Evolutionary conservation across 345 rosid genomes (phyloP), one percentile per base, ranked within the genome.

Genomic region (Abelmoschus esculentus): DNA sequence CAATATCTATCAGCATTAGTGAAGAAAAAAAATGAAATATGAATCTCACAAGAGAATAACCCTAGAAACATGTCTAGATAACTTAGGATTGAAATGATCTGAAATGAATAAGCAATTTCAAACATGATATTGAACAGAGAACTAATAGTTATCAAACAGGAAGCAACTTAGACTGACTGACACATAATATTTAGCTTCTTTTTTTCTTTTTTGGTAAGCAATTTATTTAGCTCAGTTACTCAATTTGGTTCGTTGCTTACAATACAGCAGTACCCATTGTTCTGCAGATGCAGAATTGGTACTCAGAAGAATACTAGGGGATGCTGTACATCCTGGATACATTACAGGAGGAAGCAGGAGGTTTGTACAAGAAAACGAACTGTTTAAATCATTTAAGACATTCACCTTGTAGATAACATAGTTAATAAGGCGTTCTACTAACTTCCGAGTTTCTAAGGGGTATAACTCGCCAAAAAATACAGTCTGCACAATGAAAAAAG

Each of bases 351-450:
- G 60, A 26, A 26, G 7, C 15, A 46, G 7, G 38, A 47, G 40
- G 38, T 46, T 66, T 66, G 40, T 28, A 47, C 56, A 47, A 46
- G 57, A 56, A 66, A 47, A 14, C 22, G 28, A 31, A 47, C 56
- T 15, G 13, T 57, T 7, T 70, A 31, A n/a, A 57, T 28, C n/a
- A 57, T 4, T 22, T 22, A 56, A 26, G 26, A 26, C 31, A 56
- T 26, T 57, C 28, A 57, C 61, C 36, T 28, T 57, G 81, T 95
- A 95, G 66, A 90, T 84, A 80, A 90, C 88, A 86, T 95, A 95
- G 77, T 95, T 91, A 75, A 87, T 77, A 74, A 95, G 90, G n/a
- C 93, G 92, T 77, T 91, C 98, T 80, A 83, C 83, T 76, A 95
- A 74, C 79, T 90, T 95, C 69, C 84, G 84, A 57, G 87, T 81